phyloP scores from a whole-genome alignment of 768 basidiomycete species.

The Dentipellis fragilis region DNA sequence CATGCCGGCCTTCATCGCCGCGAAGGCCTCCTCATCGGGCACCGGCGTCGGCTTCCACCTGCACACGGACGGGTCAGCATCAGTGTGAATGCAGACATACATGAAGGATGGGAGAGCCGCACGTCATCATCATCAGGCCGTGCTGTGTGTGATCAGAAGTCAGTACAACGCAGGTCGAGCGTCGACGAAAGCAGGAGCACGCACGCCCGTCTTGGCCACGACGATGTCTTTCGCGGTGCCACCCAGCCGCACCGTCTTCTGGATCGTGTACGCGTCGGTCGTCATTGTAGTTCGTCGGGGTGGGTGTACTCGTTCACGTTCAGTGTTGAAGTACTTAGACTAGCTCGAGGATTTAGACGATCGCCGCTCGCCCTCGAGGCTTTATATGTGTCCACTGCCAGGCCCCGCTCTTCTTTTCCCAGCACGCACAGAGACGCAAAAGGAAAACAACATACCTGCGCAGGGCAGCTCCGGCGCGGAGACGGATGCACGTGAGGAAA shows the following conservation, averaged over 20 bases:
- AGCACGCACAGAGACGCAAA: too few relatives aligned
- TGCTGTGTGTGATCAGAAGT: slow-evolving; percentile 22
- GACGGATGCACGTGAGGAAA: too few relatives aligned
- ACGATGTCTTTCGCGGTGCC: slow-evolving; percentile 19
- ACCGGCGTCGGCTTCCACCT: slow-evolving; percentile 32
- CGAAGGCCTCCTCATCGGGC: slow-evolving; percentile 52
- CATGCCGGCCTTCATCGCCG: slow-evolving; percentile 45
- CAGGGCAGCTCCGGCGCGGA: too few relatives aligned
- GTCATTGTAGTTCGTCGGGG: too few relatives aligned
- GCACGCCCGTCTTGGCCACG: slow-evolving; percentile 30
- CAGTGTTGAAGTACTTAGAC: too few relatives aligned
- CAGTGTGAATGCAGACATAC: neutral
- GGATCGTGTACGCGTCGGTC: neutral
- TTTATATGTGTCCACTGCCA: too few relatives aligned
- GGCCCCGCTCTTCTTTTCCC: too few relatives aligned
- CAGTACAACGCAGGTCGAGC: neutral
- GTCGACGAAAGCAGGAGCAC: slow-evolving; percentile 5
- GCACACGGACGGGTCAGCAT: neutral
- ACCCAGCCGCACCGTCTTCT: neutral
- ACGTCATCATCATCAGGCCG: slow-evolving; percentile 54
- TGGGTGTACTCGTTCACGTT: too few relatives aligned
- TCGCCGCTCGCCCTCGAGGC: too few relatives aligned
- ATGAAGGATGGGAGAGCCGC: slow-evolving; percentile 4
- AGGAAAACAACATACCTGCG: too few relatives aligned
- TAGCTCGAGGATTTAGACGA: too few relatives aligned